A percentile compares a stretch with the other conserved stretches of the same genome.
These are phyloP conservation scores for Parastagonospora nodorum DNA, from an alignment of 2,329 filamentous ascomycete genomes.

Conservation along the genomic window DNA sequence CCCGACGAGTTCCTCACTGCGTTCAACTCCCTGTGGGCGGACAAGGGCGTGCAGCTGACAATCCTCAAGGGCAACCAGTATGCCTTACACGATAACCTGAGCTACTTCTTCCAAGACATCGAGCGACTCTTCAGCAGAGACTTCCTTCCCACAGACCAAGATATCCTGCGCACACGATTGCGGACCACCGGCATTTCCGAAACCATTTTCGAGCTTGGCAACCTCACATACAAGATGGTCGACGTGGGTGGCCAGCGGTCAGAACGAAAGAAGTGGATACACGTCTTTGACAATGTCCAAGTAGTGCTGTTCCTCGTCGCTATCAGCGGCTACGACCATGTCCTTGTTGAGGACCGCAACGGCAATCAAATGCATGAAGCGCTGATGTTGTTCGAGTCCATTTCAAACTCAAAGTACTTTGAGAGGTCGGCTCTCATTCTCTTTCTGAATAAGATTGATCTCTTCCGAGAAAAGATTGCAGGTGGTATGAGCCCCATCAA, in stretches of 20 bases:
- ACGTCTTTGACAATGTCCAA: conserved; percentile 93
- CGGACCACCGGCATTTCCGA: conserved; percentile 96
- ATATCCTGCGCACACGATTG: conserved; percentile 86
- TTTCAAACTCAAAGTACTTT: conserved; percentile 59
- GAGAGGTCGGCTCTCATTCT: conserved; percentile 58
- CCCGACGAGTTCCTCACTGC: conserved; percentile 78
- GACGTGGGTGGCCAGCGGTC: conserved; percentile 91
- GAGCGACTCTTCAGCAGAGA: conserved; percentile 67
- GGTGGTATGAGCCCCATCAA: conserved; percentile 53
- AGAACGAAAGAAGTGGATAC: conserved; percentile 96
- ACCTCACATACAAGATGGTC: conserved; percentile 96
- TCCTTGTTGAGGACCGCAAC: conserved; percentile 93
- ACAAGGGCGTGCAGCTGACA: conserved; percentile 82
- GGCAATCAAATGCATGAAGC: conserved; percentile 67
- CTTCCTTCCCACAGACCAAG: conserved; percentile 91
- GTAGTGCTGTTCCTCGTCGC: conserved; percentile 92
- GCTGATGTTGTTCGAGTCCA: conserved; percentile 59
- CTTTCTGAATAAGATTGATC: conserved; percentile 60
- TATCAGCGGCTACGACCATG: conserved; percentile 96
- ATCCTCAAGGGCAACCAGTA: conserved; percentile 95
- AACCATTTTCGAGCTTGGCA: conserved; percentile 88
- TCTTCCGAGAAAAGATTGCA: conserved; percentile 57
- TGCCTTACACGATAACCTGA: conserved; percentile 91
- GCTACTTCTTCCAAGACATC: conserved; percentile 81
- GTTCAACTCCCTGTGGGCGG: conserved; percentile 82